These are phyloP conservation scores for Isatis tinctoria DNA, from an alignment of 345 rosid genomes.

Conservation along the genomic window DNA sequence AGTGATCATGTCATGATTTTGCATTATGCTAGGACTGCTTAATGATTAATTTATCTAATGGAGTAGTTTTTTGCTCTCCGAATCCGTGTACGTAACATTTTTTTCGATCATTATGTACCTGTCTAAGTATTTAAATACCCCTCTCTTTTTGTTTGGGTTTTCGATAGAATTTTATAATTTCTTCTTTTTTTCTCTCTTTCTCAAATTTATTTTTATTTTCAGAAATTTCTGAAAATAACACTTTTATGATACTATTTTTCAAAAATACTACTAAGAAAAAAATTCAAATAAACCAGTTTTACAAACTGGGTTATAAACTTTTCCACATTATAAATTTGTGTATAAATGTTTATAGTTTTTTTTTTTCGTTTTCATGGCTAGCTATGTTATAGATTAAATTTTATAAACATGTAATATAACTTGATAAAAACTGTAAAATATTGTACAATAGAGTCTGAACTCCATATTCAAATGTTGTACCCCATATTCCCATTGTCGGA, in stretches of 20 bases:
- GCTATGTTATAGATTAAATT: no score
- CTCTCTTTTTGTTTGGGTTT: constrained; percentile 16
- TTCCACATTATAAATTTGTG: no score
- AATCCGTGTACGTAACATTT: not conserved
- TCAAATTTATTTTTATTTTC: not conserved
- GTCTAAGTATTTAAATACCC: constrained; percentile 18
- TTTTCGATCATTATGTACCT: constrained; percentile 14
- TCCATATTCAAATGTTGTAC: no score
- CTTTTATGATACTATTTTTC: not conserved
- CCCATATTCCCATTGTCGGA: no score
- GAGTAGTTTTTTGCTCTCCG: not conserved
- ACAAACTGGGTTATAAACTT: no score
- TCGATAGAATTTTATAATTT: not conserved
- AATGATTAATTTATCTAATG: not conserved
- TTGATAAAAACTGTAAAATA: no score
- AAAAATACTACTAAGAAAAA: not conserved
- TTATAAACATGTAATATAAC: no score
- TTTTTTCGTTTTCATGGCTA: no score
- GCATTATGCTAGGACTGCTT: constrained; percentile 68
- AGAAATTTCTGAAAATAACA: not conserved
- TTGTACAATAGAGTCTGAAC: no score
- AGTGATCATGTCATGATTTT: constrained; percentile 83
- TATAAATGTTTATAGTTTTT: no score
- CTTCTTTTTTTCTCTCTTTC: not conserved
- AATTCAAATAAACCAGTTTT: no score